Evolutionary conservation across 2,329 filamentous ascomycete species (phyloP).

Genomic region (Penicillium sp.): DNA sequence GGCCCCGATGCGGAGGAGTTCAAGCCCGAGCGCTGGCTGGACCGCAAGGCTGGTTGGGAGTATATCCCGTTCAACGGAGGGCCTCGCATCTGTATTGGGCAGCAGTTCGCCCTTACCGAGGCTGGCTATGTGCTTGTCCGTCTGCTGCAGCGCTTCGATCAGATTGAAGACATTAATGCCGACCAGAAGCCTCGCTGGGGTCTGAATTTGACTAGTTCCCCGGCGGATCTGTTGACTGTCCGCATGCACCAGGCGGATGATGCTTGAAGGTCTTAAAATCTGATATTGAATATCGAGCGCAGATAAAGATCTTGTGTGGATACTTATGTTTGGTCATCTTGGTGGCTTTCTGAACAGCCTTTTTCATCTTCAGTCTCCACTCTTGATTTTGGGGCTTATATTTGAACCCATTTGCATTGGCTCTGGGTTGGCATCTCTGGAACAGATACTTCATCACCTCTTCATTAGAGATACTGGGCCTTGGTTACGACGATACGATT

Average conservation of each 20-base stretch:
- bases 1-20: conserved; percentile 55
- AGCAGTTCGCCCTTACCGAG: conserved; percentile 80
- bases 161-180: conserved; percentile 50
- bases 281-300: neutral
- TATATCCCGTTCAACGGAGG: conserved; percentile 77
- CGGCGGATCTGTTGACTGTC: conserved; percentile 33
- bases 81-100: conserved; percentile 72
- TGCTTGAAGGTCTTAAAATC: conserved; percentile 5
- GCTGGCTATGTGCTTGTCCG: conserved; percentile 66
- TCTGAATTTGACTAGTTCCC: conserved; percentile 29
- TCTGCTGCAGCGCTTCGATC: conserved; percentile 70
- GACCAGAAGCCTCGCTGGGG: conserved; percentile 22
- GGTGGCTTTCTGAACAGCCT: neutral
- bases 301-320: neutral
- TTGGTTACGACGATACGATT: conserved; percentile 3
- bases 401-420: neutral
- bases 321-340: neutral
- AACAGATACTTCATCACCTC: neutral
- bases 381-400: neutral
- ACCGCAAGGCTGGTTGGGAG: conserved; percentile 64
- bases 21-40: conserved; percentile 70
- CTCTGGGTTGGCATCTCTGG: neutral
- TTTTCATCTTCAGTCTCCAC: neutral
- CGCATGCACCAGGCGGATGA: conserved; percentile 31
- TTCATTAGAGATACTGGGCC: neutral